Conservation (phyloP, 2,329 filamentous ascomycete genomes). For the Tetracladium maxilliforme region DNA sequence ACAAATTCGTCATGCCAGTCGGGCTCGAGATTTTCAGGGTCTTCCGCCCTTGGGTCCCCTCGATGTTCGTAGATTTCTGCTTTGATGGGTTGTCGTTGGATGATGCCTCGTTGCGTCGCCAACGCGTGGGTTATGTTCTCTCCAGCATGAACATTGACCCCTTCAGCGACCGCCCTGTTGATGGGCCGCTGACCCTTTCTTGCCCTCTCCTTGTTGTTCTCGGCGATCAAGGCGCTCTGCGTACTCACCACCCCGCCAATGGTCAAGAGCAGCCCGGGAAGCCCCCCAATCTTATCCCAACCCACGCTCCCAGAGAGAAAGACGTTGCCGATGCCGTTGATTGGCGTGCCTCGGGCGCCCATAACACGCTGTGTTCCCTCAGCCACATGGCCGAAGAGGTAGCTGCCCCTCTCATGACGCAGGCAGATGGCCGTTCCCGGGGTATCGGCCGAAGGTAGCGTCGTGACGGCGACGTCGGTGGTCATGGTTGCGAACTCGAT, state of each 20-base stretch:
- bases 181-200: no score
- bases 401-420: slow-evolving; percentile 68
- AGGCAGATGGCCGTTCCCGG: slow-evolving; percentile 64
- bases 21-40: slow-evolving; percentile 26
- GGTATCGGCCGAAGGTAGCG: slow-evolving; percentile 78
- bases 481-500: no score
- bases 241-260: slow-evolving; percentile 52
- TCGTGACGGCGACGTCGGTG: slow-evolving; percentile 59
- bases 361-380: slow-evolving; percentile 78
- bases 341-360: slow-evolving; percentile 43
- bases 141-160: slow-evolving; percentile 59
- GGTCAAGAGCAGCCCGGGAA: slow-evolving; percentile 75
- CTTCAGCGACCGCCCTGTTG: slow-evolving; percentile 9
- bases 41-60: slow-evolving; percentile 16
- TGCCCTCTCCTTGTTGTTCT: slow-evolving; percentile 13
- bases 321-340: slow-evolving; percentile 46
- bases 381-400: slow-evolving; percentile 68
- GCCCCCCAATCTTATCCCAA: slow-evolving; percentile 66
- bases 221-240: slow-evolving; percentile 19
- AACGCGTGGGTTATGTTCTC: slow-evolving; percentile 68
- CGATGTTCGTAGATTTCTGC: slow-evolving; percentile 3
- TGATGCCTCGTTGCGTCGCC: slow-evolving; percentile 66
- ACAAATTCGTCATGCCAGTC: slow-evolving; percentile 66
- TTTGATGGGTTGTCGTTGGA: slow-evolving; percentile 13
- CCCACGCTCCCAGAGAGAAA: slow-evolving; percentile 69